Conservation (phyloP, 75 land plant genomes). For the Azolla pinnata region DNA sequence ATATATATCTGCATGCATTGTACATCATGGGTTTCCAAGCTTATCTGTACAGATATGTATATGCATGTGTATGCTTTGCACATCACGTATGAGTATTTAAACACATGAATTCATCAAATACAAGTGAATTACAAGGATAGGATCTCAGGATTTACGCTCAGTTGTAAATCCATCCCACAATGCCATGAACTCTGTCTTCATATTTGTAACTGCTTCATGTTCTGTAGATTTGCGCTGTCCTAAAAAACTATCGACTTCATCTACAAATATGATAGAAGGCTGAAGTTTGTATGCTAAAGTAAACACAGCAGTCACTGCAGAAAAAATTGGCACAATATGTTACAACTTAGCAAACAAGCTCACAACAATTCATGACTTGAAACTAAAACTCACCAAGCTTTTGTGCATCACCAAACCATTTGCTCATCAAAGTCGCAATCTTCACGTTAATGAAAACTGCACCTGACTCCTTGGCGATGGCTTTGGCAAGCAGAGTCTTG, state of each 20-base stretch:
- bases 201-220: slow-evolving; percentile 45
- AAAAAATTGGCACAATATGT: neutral
- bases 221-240: slow-evolving; percentile 43
- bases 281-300: slow-evolving; percentile 47
- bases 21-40: too few species aligned
- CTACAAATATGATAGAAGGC: slow-evolving; percentile 43
- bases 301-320: slow-evolving; percentile 40
- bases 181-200: slow-evolving; percentile 59
- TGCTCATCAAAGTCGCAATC: slow-evolving; percentile 43
- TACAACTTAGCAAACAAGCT: neutral
- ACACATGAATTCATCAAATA: too few species aligned
- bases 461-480: slow-evolving; percentile 44
- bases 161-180: slow-evolving; percentile 56
- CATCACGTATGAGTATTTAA: too few species aligned
- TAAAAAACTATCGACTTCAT: slow-evolving; percentile 48
- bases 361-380: neutral
- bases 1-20: too few species aligned
- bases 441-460: slow-evolving; percentile 48
- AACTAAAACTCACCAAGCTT: slow-evolving; percentile 30
- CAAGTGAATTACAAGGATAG: too few species aligned
- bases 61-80: too few species aligned
- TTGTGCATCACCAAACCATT: slow-evolving; percentile 57
- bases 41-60: too few species aligned
- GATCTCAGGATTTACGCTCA: slow-evolving; percentile 34
- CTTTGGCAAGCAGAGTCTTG: slow-evolving; percentile 66